phyloP scores from a whole-genome alignment of 495 filamentous ascomycete species.

The Aspergillus haitiensis region DNA sequence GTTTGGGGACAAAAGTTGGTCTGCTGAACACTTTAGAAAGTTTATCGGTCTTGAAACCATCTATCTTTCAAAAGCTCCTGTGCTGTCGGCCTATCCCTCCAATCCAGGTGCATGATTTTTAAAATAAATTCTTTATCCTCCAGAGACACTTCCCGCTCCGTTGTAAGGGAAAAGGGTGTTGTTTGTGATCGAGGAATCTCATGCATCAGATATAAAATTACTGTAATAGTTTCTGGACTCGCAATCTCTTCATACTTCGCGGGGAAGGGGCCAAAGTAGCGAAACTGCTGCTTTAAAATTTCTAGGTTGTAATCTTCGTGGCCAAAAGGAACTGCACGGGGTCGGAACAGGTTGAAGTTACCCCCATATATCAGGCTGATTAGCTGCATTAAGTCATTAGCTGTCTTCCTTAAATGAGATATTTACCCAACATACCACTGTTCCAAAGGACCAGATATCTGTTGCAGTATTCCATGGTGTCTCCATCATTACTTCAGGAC shows the following conservation, averaged over 20 bases:
- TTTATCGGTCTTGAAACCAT: conserved; percentile 7
- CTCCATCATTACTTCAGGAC: conserved; percentile 21
- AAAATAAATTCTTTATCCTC: conserved; percentile 5
- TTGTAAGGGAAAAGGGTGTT: background rate
- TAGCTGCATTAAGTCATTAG: conserved; percentile 9
- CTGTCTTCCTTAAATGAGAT: background rate
- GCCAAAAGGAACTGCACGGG: conserved; percentile 14
- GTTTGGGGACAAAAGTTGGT: too few relatives aligned
- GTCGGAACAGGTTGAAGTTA: conserved; percentile 19
- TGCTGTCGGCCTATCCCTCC: conserved; percentile 6
- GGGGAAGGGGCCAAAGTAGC: conserved; percentile 18
- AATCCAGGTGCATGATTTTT: conserved; percentile 6
- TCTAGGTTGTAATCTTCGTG: conserved; percentile 19
- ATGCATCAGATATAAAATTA: background rate
- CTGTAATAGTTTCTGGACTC: background rate
- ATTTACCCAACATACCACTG: conserved; percentile 4
- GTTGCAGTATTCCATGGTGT: conserved; percentile 18
- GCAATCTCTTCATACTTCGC: conserved; percentile 18
- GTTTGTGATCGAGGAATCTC: conserved; percentile 5
- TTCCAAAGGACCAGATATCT: conserved; percentile 21
- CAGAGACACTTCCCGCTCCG: conserved; percentile 1
- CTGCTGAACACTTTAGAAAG: background rate
- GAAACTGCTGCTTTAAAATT: conserved; percentile 19
- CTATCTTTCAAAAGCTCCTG: conserved; percentile 1
- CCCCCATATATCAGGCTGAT: conserved; percentile 20